Percentiles rank a stretch among this genome's conserved stretches.
These are phyloP conservation scores for Vitis amurensis DNA, from an alignment of 164 flowering plant genomes.

Conservation along the genomic window DNA sequence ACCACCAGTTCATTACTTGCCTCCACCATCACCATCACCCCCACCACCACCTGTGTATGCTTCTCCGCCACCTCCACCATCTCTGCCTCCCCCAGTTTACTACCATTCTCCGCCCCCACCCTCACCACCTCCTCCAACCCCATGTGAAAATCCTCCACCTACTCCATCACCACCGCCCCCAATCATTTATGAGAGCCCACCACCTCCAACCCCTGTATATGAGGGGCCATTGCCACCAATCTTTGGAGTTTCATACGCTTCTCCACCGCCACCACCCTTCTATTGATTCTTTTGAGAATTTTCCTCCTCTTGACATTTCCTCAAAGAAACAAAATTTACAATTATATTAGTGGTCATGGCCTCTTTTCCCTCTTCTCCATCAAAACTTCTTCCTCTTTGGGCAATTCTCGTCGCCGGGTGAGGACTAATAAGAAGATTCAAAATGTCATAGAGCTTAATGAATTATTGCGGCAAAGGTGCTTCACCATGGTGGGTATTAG, in stretches of 20 bases:
- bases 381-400: slow-evolving; percentile 17
- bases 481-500: not conserved
- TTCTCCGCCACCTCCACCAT: slow-evolving; percentile 47
- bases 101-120: slow-evolving; percentile 27
- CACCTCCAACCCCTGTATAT: slow-evolving; percentile 54
- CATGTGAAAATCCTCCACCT: slow-evolving; percentile 17
- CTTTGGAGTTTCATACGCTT: slow-evolving; percentile 60
- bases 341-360: slow-evolving; percentile 12
- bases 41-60: slow-evolving; percentile 15
- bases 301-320: slow-evolving; percentile 39
- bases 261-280: slow-evolving; percentile 75
- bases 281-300: slow-evolving; percentile 78
- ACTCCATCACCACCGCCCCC: slow-evolving; percentile 22
- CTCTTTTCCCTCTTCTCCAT: slow-evolving; percentile 26
- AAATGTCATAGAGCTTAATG: not conserved
- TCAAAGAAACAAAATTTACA: slow-evolving; percentile 6
- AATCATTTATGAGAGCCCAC: slow-evolving; percentile 22
- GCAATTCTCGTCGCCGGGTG: slow-evolving; percentile 32
- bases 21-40: slow-evolving; percentile 24
- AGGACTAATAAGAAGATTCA: slow-evolving; percentile 1
- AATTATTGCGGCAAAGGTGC: not conserved
- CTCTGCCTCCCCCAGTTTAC: slow-evolving; percentile 2
- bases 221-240: slow-evolving; percentile 78
- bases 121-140: slow-evolving; percentile 11
- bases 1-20: slow-evolving; percentile 12